Evolutionary conservation across 306 rosid species (phyloP).

Genomic region (Cajanus cajan): DNA sequence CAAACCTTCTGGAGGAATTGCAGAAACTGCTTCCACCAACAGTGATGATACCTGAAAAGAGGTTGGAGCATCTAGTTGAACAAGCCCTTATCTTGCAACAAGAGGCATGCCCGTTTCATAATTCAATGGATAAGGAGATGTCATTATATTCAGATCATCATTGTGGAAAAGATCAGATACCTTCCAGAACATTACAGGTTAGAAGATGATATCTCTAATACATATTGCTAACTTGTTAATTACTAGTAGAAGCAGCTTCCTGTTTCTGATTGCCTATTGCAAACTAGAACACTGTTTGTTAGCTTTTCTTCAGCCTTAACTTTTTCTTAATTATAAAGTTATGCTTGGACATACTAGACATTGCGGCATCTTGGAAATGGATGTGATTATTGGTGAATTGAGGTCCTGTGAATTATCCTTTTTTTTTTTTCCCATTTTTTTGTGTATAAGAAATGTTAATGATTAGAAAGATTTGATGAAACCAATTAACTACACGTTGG

Average conservation of each 20-base stretch:
- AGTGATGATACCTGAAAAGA: slow-evolving; percentile 86
- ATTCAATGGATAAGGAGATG: slow-evolving; percentile 83
- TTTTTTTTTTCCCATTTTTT: not conserved
- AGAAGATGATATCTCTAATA: slow-evolving; percentile 36
- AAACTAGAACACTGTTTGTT: not conserved
- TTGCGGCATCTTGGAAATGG: slow-evolving; percentile 22
- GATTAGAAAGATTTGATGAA: not conserved
- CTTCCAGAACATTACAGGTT: slow-evolving; percentile 89
- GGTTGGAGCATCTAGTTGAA: slow-evolving; percentile 94
- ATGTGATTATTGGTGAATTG: slow-evolving; percentile 16
- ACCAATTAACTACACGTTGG: slow-evolving; percentile 3
- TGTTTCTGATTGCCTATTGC: not conserved
- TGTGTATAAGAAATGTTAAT: not conserved
- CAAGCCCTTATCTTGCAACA: slow-evolving; percentile 90
- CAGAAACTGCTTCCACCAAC: slow-evolving; percentile 91
- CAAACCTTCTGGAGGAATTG: slow-evolving; percentile 80
- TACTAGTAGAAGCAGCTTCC: not conserved
- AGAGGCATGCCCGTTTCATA: slow-evolving; percentile 89
- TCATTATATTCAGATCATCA: slow-evolving; percentile 86
- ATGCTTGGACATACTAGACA: not conserved
- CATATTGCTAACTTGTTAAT: slow-evolving; percentile 7
- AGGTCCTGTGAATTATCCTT: not conserved
- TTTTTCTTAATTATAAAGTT: not conserved
- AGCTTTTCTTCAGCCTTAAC: not conserved
- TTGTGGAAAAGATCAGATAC: slow-evolving; percentile 92